Evolutionary conservation across 768 basidiomycete species (phyloP), one percentile per base, ranked within the genome.

Genomic region (Mycena galericulata): DNA sequence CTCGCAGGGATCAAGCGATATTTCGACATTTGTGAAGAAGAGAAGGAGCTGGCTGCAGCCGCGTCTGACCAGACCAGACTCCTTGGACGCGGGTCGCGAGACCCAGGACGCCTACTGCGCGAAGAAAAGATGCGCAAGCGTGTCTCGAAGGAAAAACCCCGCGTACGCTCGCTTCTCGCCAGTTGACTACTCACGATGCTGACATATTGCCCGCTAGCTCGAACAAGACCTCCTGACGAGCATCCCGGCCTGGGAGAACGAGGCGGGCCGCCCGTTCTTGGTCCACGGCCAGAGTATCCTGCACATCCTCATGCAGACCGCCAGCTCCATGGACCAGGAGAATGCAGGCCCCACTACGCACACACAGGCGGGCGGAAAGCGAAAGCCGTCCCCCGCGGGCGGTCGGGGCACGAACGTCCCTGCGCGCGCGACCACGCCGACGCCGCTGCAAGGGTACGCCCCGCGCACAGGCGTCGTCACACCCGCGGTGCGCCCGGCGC

Each of bases 111-210:
- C 22, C 79, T 99, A 38, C 80, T 98, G 58, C 87, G 95, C 66
- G 97, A 99, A 79, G 97, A 98, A 83, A 98, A 98, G 86, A 95
- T 97, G 92, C 87, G 97, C 60, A 99, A 98, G 78, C 86, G 97
- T 30, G 96, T 99, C 17, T 86, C 86, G 63, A 93, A 94, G 77
- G 92, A 97, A 81, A 98, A 98, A 75, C 97, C 97, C 29, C 88
- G 93, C 76, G 97, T 98, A 76, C 69, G 90, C 81, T 54, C 26
- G 45, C 43, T 34, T 15, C 59, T 34, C 10, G 27, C 34, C 53
- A 66, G 43, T 54, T 47, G 20, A 30, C 46, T 57, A 3, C 43
- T 7, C 11, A 10, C n/a, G 10, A 47, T 65, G 7, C 22, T 65
- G 27, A 41, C 41, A 41, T 54, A 14, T 41, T 17, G 12, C 8